These are phyloP conservation scores for Agaricus subrufescens DNA, from an alignment of 768 basidiomycete genomes.

Conservation along the genomic window DNA sequence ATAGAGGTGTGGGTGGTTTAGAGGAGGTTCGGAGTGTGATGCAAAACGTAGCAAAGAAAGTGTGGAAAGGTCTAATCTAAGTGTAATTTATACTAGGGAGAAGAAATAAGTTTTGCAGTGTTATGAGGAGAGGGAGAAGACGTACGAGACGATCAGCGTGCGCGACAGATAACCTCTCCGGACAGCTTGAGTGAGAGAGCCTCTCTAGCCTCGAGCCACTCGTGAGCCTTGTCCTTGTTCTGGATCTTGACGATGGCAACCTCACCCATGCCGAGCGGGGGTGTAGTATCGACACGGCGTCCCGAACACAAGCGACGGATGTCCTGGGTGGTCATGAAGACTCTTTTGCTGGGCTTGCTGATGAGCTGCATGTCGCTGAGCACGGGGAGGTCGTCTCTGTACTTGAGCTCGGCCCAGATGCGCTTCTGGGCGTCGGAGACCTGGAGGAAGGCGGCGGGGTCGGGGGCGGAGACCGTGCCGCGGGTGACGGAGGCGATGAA, in stretches of 20 bases:
- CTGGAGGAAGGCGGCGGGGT: constrained; percentile 55
- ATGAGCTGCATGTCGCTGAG: constrained; percentile 76
- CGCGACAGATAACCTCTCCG: constrained; percentile 88
- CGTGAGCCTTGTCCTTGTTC: constrained; percentile 53
- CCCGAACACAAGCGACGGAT: constrained; percentile 79
- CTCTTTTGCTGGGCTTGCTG: constrained; percentile 76
- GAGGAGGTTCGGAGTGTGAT: constrained; percentile 4
- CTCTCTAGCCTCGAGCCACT: constrained; percentile 92
- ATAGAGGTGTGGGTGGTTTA: not conserved
- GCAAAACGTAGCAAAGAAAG: not conserved
- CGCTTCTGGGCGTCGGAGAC: constrained; percentile 64
- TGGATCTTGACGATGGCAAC: constrained; percentile 76
- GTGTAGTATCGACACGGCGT: constrained; percentile 71
- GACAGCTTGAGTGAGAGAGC: constrained; percentile 71
- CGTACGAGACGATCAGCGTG: constrained; percentile 28
- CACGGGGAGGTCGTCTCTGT: constrained; percentile 85
- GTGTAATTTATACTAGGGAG: too few relatives aligned
- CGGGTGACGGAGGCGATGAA: constrained; percentile 82
- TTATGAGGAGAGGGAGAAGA: too few relatives aligned
- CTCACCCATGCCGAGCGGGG: constrained; percentile 89
- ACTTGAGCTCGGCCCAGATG: constrained; percentile 94
- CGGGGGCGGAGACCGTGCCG: constrained; percentile 62
- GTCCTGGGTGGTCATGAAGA: constrained; percentile 72
- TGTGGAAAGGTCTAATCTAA: not conserved
- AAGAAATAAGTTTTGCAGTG: not conserved